A percentile compares a stretch with the other conserved stretches of the same genome.
These are phyloP conservation scores for Pyrus betulifolia DNA, from an alignment of 306 rosid species.

Conservation along the genomic window DNA sequence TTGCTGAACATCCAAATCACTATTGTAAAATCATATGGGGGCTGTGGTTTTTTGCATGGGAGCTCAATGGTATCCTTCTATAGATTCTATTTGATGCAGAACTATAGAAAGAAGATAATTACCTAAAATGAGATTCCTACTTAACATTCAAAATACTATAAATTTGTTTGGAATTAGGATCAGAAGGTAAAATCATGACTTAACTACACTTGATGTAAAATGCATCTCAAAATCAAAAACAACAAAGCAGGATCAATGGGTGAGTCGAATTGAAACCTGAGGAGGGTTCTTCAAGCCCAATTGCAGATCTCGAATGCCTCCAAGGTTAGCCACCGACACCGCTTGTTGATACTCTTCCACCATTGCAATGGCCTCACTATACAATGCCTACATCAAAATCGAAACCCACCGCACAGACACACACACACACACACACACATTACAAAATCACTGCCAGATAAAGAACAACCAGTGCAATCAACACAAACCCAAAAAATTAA, in stretches of 20 bases:
- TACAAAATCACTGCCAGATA: background rate
- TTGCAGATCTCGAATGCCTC: slow-evolving; percentile 70
- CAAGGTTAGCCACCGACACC: slow-evolving; percentile 46
- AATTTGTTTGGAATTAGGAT: background rate
- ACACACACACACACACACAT: background rate
- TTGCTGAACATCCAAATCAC: background rate
- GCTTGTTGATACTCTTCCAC: slow-evolving; percentile 92
- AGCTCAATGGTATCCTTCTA: background rate
- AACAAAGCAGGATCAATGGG: background rate
- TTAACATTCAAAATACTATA: background rate
- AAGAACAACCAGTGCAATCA: background rate
- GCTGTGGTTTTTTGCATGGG: background rate
- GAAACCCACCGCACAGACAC: slow-evolving; percentile 10
- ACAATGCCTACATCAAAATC: slow-evolving; percentile 55
- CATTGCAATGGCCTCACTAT: slow-evolving; percentile 81
- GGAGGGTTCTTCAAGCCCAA: slow-evolving; percentile 75
- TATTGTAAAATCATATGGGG: background rate
- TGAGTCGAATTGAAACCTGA: slow-evolving; percentile 49
- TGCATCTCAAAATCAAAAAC: background rate
- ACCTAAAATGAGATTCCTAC: background rate
- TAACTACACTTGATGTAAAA: background rate
- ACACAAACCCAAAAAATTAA: background rate
- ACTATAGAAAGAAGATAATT: background rate
- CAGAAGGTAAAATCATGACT: background rate
- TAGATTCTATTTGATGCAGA: background rate